Evolutionary conservation across 345 rosid genomes (phyloP), one percentile per base, ranked within the genome.

Genomic region (Theobroma cacao): DNA sequence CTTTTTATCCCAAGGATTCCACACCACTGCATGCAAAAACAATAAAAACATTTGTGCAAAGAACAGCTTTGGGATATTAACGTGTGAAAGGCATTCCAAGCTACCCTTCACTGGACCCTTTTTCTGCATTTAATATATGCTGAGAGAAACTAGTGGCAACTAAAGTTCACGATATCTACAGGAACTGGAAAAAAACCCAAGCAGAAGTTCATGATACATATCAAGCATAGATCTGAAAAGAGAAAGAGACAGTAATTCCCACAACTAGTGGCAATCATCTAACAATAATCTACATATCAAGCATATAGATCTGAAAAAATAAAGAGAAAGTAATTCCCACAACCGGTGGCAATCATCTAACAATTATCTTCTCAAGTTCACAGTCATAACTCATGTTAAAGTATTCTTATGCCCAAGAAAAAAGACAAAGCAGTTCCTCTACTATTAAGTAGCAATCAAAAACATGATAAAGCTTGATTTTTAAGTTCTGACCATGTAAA

Each of bases 1-100:
- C 75, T 85, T 96, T 85, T 88, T 96, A 79, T 92, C 98, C 99
- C 98, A 92, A 12, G 99, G 98, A 84, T 96, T 96, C 99, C 98
- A 96, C 73, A 94, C 97, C 83, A 94, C 98, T 96, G 88, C 81
- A 79, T 56, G 47, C 78, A 60, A 59, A 72, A 75, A 69, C 77
- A 47, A 47, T 5, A 50, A 48, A 4, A 60, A 45, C 1, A 61
- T 50, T 50, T 17, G n/a, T 9, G 40, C 31, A 70, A 68, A 36
- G 41, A n/a, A 58, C 28, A 28, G 11, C 2, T 8, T 53, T 20
- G 17, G 52, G 14, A n/a, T 55, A 72, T 12, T 60, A 13, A 73
- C 15, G 12, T 14, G 8, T 1, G 12, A 36, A 24, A 72, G n/a
- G 63, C 45, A 34, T 53, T 72, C n/a, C 63, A n/a, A 20, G 59